Evolutionary conservation across 1,139 yeast genomes (phyloP), one percentile per base, ranked within the genome.

Genomic region (Taphrina communis): DNA sequence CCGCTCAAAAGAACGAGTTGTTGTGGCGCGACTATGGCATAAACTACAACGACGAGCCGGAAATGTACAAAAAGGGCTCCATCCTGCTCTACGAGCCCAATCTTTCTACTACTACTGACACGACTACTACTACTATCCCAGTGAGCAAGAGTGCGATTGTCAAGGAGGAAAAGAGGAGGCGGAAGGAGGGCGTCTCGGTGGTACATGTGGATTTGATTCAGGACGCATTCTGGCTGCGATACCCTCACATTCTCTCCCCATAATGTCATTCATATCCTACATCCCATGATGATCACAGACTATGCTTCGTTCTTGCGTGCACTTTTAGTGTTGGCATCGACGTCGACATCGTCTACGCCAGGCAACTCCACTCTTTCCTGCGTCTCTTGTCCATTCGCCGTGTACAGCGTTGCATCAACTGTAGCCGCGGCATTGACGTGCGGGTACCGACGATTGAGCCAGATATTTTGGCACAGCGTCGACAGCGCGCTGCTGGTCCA

Each of bases 21-120:
- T 77, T 94, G 69, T 94, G 89, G 76, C 78, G 82, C 39, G 85
- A 87, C 72, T 90, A 93, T 78, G 90, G 89, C 0, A 86, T 94
- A 58, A 94, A 94, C 76, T 94, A 94, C 78, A 94, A 94, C 76
- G 86, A 90, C 72, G 98, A 94, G 78, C 89, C 88, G 0, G 97
- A 89, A 70, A 87, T 92, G 71, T 94, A 80, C 78, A 89, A 88
- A 74, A 94, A 93, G 80, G 99, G 99, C 0, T 88, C 97, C 0
- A 79, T 89, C 17, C 79, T 89, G 19, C 19, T 42, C 44, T 39
- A 46, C 19, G 46, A 56, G 56, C 41, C 62, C 62, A 5, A 11
- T 46, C 17, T 4, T 25, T 2, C 31, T 25, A 25, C 31, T 25
- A 25, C 31, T 25, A 25, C 31, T 17, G 31, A 25, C 31, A 25